Base-by-base conservation (phyloP, 2,329 filamentous ascomycete species). In the Colletotrichum sansevieriae region DNA sequence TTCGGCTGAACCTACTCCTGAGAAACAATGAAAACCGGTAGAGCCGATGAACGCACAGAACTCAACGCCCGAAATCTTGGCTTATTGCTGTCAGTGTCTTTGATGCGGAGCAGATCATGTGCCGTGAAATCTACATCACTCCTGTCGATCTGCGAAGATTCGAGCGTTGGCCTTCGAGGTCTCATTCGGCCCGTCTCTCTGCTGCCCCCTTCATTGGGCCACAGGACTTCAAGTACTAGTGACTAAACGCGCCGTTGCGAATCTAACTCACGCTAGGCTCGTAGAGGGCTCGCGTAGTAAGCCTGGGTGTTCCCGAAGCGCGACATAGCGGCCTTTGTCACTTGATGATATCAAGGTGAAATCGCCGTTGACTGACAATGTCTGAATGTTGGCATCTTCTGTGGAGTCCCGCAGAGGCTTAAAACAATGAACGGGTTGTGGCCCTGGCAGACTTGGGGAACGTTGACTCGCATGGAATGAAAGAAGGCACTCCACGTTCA, bases 81-180 rank as follows among this genome's bases (percentile, higher is more conserved):
- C 22, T n/a, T n/a, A 20, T 18, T 20, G 18, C 25, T 18, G 12
- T 6, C 29, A 3, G 35, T 22, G 54, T 11, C 47, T 13, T 15
- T 3, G 47, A 37, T 13, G 37, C 49, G 18, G 18, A 22, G 41
- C 46, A 55, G 18, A 9, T 22, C 13, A 25, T 29, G n/a, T 37
- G 22, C 43, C 33, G 25, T 15, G n/a, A 20, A 37, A 33, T n/a
- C 47, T 6, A 35, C 8, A 4, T 15, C 35, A 43, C 55, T 51
- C 41, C 25, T 60, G 62, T 61, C 47, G 61, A 61, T 65, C 65
- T 2, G 18, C 35, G 15, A 43, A 29, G 15, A 25, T 20, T 33
- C 41, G 44, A 7, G 15, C 18, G 7, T 7, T 47, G 47, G 33
- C 22, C 35, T 41, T 29, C 4, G 25, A 12, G 39, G 8, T 20